Conservation (phyloP, 2,329 filamentous ascomycete genomes). For the Fusarium oxysporum region DNA sequence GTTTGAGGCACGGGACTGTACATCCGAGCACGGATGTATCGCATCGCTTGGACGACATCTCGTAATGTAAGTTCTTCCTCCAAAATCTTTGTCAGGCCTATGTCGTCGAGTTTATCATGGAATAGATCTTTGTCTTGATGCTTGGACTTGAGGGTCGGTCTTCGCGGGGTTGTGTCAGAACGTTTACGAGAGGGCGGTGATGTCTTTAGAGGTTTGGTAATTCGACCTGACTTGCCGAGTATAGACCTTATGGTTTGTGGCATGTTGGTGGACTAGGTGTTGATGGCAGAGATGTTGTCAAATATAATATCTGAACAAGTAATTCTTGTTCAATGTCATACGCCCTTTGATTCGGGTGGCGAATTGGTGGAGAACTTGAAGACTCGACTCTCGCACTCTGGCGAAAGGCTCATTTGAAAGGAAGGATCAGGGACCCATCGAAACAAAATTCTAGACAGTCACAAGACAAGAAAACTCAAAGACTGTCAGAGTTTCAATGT, state of each 20-base stretch:
- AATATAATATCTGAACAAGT: background rate
- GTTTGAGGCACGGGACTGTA: constrained; percentile 72
- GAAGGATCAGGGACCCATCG: background rate
- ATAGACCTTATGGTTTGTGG: constrained; percentile 54
- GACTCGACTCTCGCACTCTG: background rate
- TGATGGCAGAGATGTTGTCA: background rate
- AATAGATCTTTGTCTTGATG: constrained; percentile 49
- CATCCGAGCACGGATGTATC: constrained; percentile 70
- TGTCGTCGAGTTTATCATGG: constrained; percentile 67
- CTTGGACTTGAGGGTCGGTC: constrained; percentile 38
- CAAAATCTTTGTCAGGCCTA: constrained; percentile 67
- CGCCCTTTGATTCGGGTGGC: constrained; percentile 28
- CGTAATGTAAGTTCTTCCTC: constrained; percentile 67
- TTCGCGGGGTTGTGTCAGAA: constrained; percentile 43
- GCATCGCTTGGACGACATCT: constrained; percentile 73
- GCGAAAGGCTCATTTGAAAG: background rate
- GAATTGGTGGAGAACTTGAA: constrained; percentile 23
- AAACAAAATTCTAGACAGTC: background rate
- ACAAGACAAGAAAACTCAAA: background rate
- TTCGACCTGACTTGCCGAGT: constrained; percentile 51
- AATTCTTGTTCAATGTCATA: background rate
- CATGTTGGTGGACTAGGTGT: background rate
- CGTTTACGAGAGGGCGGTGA: constrained; percentile 20
- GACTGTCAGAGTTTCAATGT: background rate
- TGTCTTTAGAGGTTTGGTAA: constrained; percentile 49